Percentiles rank a stretch among this genome's conserved stretches.
Conservation (phyloP, 805 yeast species). For the Candida coleopterorum region DNA sequence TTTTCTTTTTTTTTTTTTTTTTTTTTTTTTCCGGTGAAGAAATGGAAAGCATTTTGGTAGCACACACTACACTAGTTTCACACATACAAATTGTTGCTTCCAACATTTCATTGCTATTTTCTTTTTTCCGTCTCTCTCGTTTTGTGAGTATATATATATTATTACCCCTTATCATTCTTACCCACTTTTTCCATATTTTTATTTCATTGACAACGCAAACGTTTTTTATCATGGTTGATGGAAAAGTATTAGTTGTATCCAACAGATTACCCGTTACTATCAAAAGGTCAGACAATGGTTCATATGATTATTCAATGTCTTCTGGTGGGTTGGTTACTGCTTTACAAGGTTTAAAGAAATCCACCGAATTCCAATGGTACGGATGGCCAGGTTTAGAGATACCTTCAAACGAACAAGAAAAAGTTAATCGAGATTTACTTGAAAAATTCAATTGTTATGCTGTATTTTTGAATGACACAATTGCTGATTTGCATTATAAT, state of each 20-base stretch:
- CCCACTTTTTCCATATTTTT: background rate
- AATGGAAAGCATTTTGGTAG: conserved; percentile 1
- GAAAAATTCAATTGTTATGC: conserved; percentile 87
- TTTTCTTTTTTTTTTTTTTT: background rate
- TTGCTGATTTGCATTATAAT: conserved; percentile 94
- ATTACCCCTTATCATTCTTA: background rate
- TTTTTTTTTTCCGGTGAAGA: too few relatives aligned
- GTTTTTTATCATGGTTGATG: conserved; percentile 34
- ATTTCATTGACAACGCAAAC: too few relatives aligned
- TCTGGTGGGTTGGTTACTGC: conserved; percentile 98
- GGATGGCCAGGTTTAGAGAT: conserved; percentile 95
- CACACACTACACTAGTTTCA: conserved; percentile 1
- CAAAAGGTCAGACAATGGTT: conserved; percentile 53
- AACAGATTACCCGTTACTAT: conserved; percentile 95
- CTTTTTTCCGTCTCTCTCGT: too few relatives aligned
- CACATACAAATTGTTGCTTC: too few relatives aligned
- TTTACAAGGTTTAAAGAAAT: conserved; percentile 80
- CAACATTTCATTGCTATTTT: too few relatives aligned
- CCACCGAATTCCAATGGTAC: conserved; percentile 88
- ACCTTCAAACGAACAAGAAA: conserved; percentile 66
- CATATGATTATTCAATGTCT: conserved; percentile 84
- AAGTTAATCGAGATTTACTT: conserved; percentile 65
- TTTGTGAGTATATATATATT: too few relatives aligned
- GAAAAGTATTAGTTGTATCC: conserved; percentile 86
- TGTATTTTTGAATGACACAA: conserved; percentile 76